A percentile compares a stretch with the other conserved stretches of the same genome.
These are phyloP conservation scores for Vaccinium macrocarpon DNA, from an alignment of 148 eudicot genomes.

Conservation along the genomic window DNA sequence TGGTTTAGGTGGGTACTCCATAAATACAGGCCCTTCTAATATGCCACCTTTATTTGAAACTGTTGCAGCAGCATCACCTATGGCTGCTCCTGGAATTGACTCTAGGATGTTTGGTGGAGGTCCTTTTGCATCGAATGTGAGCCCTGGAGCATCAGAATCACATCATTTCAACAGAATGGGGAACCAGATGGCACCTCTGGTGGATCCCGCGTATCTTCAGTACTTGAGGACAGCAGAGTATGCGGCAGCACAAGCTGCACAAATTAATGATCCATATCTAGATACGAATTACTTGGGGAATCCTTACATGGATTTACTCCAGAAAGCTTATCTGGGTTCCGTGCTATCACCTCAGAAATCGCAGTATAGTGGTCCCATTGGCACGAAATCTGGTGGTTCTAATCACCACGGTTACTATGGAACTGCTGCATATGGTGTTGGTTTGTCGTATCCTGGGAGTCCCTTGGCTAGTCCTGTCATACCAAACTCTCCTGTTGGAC, in stretches of 20 bases:
- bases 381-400: conserved; percentile 47
- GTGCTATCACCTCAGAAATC: conserved; percentile 70
- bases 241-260: conserved; percentile 56
- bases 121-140: conserved; percentile 46
- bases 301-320: conserved; percentile 68
- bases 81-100: conserved; percentile 60
- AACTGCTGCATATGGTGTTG: conserved; percentile 53
- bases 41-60: conserved; percentile 77
- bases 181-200: conserved; percentile 42
- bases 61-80: conserved; percentile 67
- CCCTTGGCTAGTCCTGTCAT: conserved; percentile 57
- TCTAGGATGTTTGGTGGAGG: conserved; percentile 47
- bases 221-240: conserved; percentile 60
- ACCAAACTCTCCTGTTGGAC: conserved; percentile 67
- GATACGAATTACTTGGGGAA: conserved; percentile 43
- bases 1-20: conserved; percentile 61
- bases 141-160: conserved; percentile 46
- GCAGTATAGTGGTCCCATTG: conserved; percentile 47
- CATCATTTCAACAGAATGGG: conserved; percentile 49
- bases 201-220: conserved; percentile 68
- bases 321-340: conserved; percentile 76
- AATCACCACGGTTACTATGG: conserved; percentile 63
- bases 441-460: conserved; percentile 74
- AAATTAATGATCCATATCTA: conserved; percentile 53
- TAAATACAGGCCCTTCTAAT: conserved; percentile 64